Percentiles rank a stretch among this genome's conserved stretches.
Evolutionary conservation across 2,329 filamentous ascomycete genomes (phyloP).

Genomic region (Fusarium piperis): DNA sequence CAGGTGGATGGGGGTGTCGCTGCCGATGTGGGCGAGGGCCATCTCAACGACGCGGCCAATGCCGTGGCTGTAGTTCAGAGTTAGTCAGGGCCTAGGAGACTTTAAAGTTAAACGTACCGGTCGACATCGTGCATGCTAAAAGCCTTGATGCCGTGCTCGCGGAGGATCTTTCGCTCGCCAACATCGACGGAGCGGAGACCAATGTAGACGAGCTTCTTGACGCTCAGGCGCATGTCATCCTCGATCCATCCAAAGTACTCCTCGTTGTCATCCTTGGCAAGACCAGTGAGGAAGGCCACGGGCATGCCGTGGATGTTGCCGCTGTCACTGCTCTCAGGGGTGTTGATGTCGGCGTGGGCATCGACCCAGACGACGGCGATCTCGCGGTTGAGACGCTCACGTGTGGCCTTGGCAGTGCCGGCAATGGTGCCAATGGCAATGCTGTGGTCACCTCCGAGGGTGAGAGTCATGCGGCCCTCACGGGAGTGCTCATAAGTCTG

Average conservation of each 20-base stretch:
- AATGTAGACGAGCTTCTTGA: slow-evolving; percentile 95
- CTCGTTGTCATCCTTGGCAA: slow-evolving; percentile 78
- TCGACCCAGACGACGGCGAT: slow-evolving; percentile 99
- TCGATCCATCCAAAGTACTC: slow-evolving; percentile 92
- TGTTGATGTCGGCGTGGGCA: slow-evolving; percentile 98
- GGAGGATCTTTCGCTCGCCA: slow-evolving; percentile 92
- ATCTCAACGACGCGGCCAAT: slow-evolving; percentile 98
- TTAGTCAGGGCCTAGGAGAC: slow-evolving; percentile 1
- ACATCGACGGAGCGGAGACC: slow-evolving; percentile 90
- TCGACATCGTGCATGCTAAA: slow-evolving; percentile 99
- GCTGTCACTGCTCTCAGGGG: slow-evolving; percentile 86
- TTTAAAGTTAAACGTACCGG: slow-evolving; percentile 61
- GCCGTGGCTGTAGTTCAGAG: slow-evolving; percentile 69
- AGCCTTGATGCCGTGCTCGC: slow-evolving; percentile 90
- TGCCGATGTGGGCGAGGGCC: slow-evolving; percentile 95
- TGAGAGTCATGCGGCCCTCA: slow-evolving; percentile 87
- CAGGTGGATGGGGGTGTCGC: slow-evolving; percentile 94
- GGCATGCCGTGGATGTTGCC: slow-evolving; percentile 99
- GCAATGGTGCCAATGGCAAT: slow-evolving; percentile 95
- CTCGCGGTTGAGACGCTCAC: slow-evolving; percentile 83
- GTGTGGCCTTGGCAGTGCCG: slow-evolving; percentile 85
- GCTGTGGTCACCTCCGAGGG: slow-evolving; percentile 93
- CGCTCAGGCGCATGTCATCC: slow-evolving; percentile 73
- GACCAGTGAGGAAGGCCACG: slow-evolving; percentile 87
- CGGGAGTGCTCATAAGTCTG: slow-evolving; percentile 90